Base-by-base conservation (phyloP, 176 grass and related monocot genomes). In the Musa beccarii region DNA sequence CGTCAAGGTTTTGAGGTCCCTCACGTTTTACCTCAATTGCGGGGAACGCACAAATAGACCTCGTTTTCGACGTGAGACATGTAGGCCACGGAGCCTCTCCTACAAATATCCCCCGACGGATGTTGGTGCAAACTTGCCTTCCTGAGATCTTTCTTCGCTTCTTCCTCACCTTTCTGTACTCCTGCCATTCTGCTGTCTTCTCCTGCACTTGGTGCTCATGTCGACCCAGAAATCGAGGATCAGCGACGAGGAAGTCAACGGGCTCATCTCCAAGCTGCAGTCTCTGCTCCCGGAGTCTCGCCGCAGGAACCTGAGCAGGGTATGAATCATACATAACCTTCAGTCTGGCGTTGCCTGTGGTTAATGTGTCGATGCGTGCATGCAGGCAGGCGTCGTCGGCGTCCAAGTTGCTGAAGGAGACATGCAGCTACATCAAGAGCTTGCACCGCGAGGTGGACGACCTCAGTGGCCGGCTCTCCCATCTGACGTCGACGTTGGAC, bases 241-340 rank as follows among this genome's bases (percentile, higher is more conserved):
- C 66, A 16, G 15, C 16, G 66, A 22, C 17, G 68, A 70, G 17
- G 68, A 70, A 19, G 20, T 70, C 17, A 70, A 70, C 10, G 68
- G 52, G 9, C 68, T 70, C 68, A 20, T 70, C 68, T 51, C 68
- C 68, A 70, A 70, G 68, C 68, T 70, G 43, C 68, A 70, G 16
- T 19, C 68, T 21, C 68, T 70, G 43, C 68, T 70, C 15, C 68
- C 43, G 2, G 49, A 70, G 68, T 70, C 68, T 70, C 68, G 68
- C 68, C 68, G 68, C 6, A 51, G 34, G 19, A 70, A 19, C 68
- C 19, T 17, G 15, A 70, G 16, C 68, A 70, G 43, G 19, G 68
- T 70, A 43, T 6, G 34, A 43, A 43, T 43, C 34, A 6, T 43
- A 43, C 6, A 43, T 6, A 43, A 43, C 34, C 34, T 43, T 43